Base-by-base conservation (phyloP, 176 grass and related monocot species). In the Phragmites australis region DNA sequence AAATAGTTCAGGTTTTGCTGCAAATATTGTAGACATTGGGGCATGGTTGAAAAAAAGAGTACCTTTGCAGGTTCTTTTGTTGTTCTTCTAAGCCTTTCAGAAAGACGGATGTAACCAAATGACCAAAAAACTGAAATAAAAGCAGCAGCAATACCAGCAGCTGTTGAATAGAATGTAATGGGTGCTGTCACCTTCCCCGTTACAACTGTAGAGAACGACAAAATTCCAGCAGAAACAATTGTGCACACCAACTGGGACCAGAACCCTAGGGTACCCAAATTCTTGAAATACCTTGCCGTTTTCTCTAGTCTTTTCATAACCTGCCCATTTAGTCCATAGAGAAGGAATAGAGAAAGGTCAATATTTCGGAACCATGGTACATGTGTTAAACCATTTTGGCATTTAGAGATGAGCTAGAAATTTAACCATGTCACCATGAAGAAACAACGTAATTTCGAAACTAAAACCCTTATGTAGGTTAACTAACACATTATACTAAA, bases 41-140 rank as follows among this genome's bases (percentile, higher is more conserved):
- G 1, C 43, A 19, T 9, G 29, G 26, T 76, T 15, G 1, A 68
- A 48, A 60, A 64, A 81, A 22, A 67, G 48, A 75, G 21, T 82
- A 99, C 96, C 92, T 99, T 99, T 69, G 92, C 70, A 26, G 96
- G 96, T 25, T 93, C 90, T 46, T 90, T 95, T 74, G 96, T 82
- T 18, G 88, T 95, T 84, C 72, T 94, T 69, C 60, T 84, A 61
- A 99, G 96, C 50, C 88, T 90, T 85, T 95, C 90, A 68, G 96
- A 93, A 42, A 99, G 83, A 61, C 90, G 81, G 25, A 99, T 91
- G 65, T 99, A 99, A 55, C 96, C 92, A 73, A 99, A 99, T 74
- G 96, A 95, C 96, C 92, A 99, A 79, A 99, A 99, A n/a, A 95
- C 88, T 77, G 96, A 99, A 75, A 99, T 67, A 70, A 99, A 98